phyloP scores from a whole-genome alignment of 2,329 filamentous ascomycete species.

The Hypoxylon sp. region DNA sequence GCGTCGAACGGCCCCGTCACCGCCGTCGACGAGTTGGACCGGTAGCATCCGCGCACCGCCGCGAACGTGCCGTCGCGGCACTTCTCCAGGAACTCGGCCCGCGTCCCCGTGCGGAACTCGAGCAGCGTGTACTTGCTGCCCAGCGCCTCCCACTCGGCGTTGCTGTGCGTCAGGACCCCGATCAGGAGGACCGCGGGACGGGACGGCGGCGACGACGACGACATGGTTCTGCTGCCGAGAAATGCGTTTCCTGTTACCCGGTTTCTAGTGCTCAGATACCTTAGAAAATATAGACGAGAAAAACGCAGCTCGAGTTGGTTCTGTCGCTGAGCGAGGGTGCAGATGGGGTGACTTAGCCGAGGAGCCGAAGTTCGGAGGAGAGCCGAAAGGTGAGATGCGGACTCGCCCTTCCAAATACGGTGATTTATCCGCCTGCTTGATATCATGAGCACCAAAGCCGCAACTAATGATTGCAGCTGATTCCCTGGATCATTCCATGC shows the following conservation, averaged over 20 bases:
- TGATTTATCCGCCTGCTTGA: neutral
- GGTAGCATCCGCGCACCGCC: constrained; percentile 40
- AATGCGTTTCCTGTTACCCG: neutral
- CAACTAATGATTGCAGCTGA: neutral
- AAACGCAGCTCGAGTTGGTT: too few species aligned
- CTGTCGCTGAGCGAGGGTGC: neutral
- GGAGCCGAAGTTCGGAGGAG: constrained; percentile 29
- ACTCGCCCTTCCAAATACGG: neutral
- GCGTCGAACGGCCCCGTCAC: constrained; percentile 51
- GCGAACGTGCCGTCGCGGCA: constrained; percentile 39
- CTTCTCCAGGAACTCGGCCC: constrained; percentile 40
- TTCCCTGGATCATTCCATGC: neutral
- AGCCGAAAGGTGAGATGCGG: neutral
- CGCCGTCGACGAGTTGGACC: constrained; percentile 38
- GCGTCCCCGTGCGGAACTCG: constrained; percentile 37
- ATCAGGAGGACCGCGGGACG: constrained; percentile 40
- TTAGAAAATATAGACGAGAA: neutral
- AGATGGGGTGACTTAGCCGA: constrained; percentile 17
- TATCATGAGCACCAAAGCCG: neutral
- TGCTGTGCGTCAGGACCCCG: constrained; percentile 33
- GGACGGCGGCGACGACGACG: constrained; percentile 7
- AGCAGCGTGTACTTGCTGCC: constrained; percentile 41
- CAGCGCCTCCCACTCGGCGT: constrained; percentile 37
- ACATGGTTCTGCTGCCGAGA: constrained; percentile 15
- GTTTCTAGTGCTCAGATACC: neutral